Conservation (phyloP, 2,329 filamentous ascomycete genomes). For the Beauveria sp. region DNA sequence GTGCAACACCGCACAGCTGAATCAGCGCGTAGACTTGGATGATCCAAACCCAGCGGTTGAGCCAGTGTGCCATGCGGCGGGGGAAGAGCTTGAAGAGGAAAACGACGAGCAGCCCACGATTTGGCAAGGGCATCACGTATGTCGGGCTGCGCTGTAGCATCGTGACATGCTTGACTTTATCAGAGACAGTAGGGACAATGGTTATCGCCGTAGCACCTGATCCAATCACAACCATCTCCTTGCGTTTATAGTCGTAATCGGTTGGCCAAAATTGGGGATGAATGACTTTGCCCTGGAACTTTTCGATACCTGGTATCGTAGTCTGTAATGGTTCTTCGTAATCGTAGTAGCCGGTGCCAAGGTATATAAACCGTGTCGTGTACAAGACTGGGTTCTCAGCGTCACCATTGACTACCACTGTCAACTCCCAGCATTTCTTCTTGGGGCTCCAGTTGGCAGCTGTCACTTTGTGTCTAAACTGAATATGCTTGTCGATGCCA, state of each 20-base stretch:
- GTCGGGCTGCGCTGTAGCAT: conserved; percentile 63
- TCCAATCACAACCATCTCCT: conserved; percentile 61
- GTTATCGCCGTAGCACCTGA: conserved; percentile 62
- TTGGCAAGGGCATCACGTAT: conserved; percentile 41
- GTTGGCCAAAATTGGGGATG: conserved; percentile 71
- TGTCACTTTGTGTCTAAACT: too few relatives aligned
- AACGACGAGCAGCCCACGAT: neutral
- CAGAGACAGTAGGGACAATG: conserved; percentile 52
- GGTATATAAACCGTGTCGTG: conserved; percentile 44
- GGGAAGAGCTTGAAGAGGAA: conserved; percentile 35
- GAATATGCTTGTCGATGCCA: too few relatives aligned
- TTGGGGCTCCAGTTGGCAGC: too few relatives aligned
- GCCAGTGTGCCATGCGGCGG: conserved; percentile 31
- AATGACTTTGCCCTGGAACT: conserved; percentile 37
- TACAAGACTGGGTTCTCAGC: neutral
- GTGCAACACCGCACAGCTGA: conserved; percentile 43
- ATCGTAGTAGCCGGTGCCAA: conserved; percentile 58
- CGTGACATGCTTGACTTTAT: conserved; percentile 46
- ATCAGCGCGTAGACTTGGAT: conserved; percentile 32
- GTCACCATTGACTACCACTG: neutral
- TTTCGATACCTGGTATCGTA: conserved; percentile 33
- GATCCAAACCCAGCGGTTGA: conserved; percentile 40
- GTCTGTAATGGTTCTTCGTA: conserved; percentile 51
- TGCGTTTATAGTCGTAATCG: conserved; percentile 55
- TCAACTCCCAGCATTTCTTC: too few relatives aligned